Evolutionary conservation across 345 rosid species (phyloP), one percentile per base, ranked within the genome.

Genomic region (Eucalyptus polyanthemos): DNA sequence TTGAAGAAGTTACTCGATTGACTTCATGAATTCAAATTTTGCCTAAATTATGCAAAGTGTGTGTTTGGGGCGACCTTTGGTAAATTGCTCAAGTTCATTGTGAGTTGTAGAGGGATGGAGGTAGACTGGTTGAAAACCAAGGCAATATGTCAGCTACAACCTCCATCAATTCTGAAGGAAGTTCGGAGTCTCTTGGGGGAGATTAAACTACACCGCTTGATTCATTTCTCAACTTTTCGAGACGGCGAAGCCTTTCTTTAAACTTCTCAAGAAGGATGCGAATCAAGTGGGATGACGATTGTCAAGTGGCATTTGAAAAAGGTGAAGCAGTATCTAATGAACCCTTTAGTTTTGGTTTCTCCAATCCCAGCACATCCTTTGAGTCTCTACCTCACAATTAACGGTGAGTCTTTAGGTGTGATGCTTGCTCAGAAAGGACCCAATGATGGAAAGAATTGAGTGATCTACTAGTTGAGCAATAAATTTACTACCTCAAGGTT

Each of bases 41-140:
- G 5, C 10, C 10, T 53, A 53, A 19, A 53, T 53, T 53, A 0
- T 53, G 1, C 56, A 53, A 53, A 53, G 5, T 53, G 56, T 51
- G 54, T 53, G 56, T 19, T 53, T 53, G 5, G 56, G 56, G 5
- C 24, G 0, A 53, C 56, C 24, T 53, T 0, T 0, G 0, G 0
- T 8, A 53, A 53, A 53, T 19, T 53, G 10, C 56, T 53, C 0
- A 19, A 2, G 10, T 53, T 53, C 56, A 53, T 53, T 53, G 24
- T 19, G 56, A 53, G 56, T 53, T 53, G 56, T 53, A 19, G 10
- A 53, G 10, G 24, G 5, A 53, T 53, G 0, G 13, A 56, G 29
- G 29, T 24, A 24, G 29, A 24, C 2, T 11, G 29, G 12, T 56
- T 11, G 29, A 56, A 56, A 56, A 24, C 13, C 2, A 56, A 56